Evolutionary conservation across 176 grass and related monocot species (phyloP).

Genomic region (Chloris gayana): DNA sequence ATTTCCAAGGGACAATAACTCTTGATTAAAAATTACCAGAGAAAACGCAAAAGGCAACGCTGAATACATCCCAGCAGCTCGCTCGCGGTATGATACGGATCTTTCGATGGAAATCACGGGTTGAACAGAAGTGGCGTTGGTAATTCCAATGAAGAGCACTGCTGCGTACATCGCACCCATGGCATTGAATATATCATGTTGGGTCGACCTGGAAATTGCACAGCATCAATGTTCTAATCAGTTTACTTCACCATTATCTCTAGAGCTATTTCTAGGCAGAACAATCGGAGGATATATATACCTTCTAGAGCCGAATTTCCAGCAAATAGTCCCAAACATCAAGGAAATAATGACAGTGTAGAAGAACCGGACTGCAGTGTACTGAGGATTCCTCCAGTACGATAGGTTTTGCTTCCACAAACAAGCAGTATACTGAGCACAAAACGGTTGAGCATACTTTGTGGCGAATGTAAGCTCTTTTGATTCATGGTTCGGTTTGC

Average conservation of each 20-base stretch:
- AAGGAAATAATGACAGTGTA: constrained; percentile 96
- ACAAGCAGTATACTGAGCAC: constrained; percentile 78
- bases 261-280: constrained; percentile 17
- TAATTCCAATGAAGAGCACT: constrained; percentile 92
- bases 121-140: constrained; percentile 94
- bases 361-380: constrained; percentile 96
- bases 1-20: not conserved
- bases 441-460: constrained; percentile 83
- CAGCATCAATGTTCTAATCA: not conserved
- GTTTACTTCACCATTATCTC: not conserved
- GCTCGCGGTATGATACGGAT: constrained; percentile 92
- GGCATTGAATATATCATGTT: constrained; percentile 98
- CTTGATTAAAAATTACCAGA: constrained; percentile 50
- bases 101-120: constrained; percentile 94
- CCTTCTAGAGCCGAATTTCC: constrained; percentile 97
- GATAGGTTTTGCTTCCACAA: constrained; percentile 98
- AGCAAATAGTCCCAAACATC: constrained; percentile 99
- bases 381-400: constrained; percentile 97
- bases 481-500: constrained; percentile 71
- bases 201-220: constrained; percentile 65
- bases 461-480: constrained; percentile 92
- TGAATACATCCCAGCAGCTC: constrained; percentile 97
- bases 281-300: constrained; percentile 37
- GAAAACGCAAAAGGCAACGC: constrained; percentile 92
- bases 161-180: constrained; percentile 99